A percentile compares a stretch with the other conserved stretches of the same genome.
Conservation (phyloP, 345 rosid genomes). For the Rhodomyrtus tomentosa region DNA sequence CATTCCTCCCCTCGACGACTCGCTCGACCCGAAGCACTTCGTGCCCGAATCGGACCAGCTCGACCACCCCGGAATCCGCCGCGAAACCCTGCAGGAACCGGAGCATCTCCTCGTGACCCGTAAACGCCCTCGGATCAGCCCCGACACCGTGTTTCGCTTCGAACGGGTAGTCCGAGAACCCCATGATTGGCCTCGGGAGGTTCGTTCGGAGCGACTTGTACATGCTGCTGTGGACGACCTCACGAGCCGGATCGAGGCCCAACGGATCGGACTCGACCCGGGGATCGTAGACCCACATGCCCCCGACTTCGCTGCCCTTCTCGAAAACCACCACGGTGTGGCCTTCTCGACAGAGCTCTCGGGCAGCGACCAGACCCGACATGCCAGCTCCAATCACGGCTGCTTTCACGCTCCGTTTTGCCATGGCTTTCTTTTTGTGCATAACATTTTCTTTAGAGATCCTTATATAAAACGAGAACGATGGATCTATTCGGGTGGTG, state of each 20-base stretch:
- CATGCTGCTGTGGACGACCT: conserved; percentile 5
- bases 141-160: background rate
- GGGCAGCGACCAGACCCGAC: conserved; percentile 8
- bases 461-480: background rate
- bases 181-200: conserved; percentile 12
- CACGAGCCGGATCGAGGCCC: conserved; percentile 9
- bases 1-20: conserved; percentile 1
- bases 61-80: conserved; percentile 2
- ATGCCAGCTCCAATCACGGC: conserved; percentile 18
- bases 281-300: conserved; percentile 9
- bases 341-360: conserved; percentile 21
- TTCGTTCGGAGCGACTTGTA: conserved; percentile 11
- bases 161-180: conserved; percentile 13
- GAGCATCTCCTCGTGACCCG: conserved; percentile 9
- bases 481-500: background rate
- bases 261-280: conserved; percentile 8
- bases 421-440: background rate
- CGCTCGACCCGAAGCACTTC: background rate
- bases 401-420: background rate
- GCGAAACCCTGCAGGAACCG: conserved; percentile 2
- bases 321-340: conserved; percentile 14
- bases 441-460: background rate
- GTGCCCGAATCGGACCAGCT: background rate
- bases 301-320: conserved; percentile 2
- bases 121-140: conserved; percentile 6